Conservation (phyloP, 768 basidiomycete species). For the Mycena polygramma region DNA sequence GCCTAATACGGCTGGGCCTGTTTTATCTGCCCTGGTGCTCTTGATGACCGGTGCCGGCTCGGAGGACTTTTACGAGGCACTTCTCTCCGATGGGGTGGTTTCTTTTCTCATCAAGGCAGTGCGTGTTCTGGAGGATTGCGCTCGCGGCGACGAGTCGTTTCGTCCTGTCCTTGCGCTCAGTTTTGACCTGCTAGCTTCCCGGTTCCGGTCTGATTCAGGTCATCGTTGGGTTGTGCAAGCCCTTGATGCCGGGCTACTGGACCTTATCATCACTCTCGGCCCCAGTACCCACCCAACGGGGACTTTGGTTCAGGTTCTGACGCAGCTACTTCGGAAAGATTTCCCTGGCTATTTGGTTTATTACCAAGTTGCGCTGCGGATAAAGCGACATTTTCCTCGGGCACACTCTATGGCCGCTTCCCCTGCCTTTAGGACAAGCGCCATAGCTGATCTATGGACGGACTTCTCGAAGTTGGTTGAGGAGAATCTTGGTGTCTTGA, state of each 20-base stretch:
- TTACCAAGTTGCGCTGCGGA: background rate
- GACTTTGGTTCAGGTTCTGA: too few relatives aligned
- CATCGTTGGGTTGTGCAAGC: background rate
- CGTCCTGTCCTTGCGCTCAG: background rate
- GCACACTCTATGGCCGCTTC: background rate
- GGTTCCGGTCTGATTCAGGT: background rate
- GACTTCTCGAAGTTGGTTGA: background rate
- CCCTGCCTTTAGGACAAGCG: background rate
- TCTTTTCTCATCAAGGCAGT: background rate
- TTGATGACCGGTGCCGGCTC: background rate
- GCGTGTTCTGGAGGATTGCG: background rate
- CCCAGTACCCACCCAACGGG: background rate
- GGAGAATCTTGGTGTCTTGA: background rate
- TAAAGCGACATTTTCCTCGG: background rate
- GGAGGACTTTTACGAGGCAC: background rate
- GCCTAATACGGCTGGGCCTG: background rate
- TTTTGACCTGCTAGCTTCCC: background rate
- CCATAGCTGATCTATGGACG: background rate
- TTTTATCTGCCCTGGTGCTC: background rate
- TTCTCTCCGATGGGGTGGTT: background rate
- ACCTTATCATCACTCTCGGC: background rate
- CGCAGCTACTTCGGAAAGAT: background rate
- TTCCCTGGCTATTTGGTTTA: background rate
- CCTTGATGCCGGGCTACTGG: background rate
- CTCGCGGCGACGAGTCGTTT: background rate